Conservation (phyloP, 1,139 yeast species). For the Candida tropicalis region DNA sequence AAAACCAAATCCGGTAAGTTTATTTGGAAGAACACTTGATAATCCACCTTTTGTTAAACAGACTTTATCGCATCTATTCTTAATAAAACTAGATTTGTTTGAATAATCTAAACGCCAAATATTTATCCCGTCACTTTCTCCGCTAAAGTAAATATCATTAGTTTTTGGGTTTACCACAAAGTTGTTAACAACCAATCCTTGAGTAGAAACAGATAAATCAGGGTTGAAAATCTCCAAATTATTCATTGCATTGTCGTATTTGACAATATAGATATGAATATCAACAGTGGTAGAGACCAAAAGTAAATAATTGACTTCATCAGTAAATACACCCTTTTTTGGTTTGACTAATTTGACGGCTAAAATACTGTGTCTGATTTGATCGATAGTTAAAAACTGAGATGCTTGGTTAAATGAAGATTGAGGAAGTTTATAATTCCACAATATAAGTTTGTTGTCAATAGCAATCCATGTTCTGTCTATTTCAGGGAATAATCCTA, state of each 20-base stretch:
- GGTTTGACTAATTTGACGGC: constrained; percentile 80
- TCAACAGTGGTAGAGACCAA: constrained; percentile 81
- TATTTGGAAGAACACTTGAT: constrained; percentile 58
- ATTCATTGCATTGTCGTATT: constrained; percentile 51
- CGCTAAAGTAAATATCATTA: constrained; percentile 82
- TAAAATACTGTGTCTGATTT: constrained; percentile 74
- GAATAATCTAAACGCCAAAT: constrained; percentile 89
- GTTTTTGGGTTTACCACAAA: constrained; percentile 63
- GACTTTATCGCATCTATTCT: constrained; percentile 78
- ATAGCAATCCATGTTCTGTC: constrained; percentile 87
- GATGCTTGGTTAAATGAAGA: constrained; percentile 51
- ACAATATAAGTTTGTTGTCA: constrained; percentile 79
- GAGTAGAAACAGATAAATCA: constrained; percentile 75
- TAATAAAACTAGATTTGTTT: constrained; percentile 86
- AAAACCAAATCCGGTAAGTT: constrained; percentile 44
- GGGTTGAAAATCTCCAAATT: constrained; percentile 79
- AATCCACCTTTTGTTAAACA: constrained; percentile 75
- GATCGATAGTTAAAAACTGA: constrained; percentile 82
- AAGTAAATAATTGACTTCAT: constrained; percentile 70
- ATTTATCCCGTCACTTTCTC: constrained; percentile 73
- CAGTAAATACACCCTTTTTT: constrained; percentile 76
- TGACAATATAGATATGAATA: constrained; percentile 75
- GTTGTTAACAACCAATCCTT: constrained; percentile 73
- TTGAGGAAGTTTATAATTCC: constrained; percentile 73
- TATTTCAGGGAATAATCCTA: constrained; percentile 84